Conservation (phyloP, 345 rosid genomes). For the Turritis glabra region DNA sequence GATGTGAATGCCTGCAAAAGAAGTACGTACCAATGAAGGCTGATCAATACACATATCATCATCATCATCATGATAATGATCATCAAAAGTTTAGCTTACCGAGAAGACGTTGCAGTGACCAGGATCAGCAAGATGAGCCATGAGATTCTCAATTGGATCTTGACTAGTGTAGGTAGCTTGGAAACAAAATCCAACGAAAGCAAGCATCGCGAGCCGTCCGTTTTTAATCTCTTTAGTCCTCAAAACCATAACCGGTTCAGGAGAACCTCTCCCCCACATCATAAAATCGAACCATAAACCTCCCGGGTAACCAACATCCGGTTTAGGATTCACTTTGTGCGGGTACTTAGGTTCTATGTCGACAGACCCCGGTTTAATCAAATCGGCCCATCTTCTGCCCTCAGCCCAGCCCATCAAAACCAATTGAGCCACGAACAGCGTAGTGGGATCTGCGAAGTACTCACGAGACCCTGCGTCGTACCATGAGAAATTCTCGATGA, state of each 20-base stretch:
- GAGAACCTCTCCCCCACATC: constrained; percentile 97
- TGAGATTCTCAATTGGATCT: constrained; percentile 72
- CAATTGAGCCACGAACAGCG: constrained; percentile 69
- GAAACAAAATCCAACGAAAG: constrained; percentile 85
- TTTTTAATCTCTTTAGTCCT: constrained; percentile 95
- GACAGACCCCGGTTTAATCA: constrained; percentile 77
- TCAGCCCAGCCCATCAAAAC: constrained; percentile 89
- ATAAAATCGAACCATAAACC: constrained; percentile 88
- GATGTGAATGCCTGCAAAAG: constrained; percentile 68
- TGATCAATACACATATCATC: neutral
- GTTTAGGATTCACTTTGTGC: constrained; percentile 63
- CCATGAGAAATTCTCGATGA: constrained; percentile 81
- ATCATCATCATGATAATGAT: neutral
- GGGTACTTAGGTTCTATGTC: constrained; percentile 71
- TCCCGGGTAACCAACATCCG: constrained; percentile 90
- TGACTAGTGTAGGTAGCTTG: constrained; percentile 79
- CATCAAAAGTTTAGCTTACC: constrained; percentile 39
- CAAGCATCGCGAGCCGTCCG: constrained; percentile 91
- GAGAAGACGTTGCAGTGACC: constrained; percentile 93
- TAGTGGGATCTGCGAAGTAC: constrained; percentile 77
- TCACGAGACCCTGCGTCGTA: constrained; percentile 75
- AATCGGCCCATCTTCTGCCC: constrained; percentile 94
- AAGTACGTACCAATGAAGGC: neutral
- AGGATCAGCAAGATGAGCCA: constrained; percentile 93
- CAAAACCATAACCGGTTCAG: constrained; percentile 89